Base-by-base conservation (phyloP, 73 alveolate species). In the Paramecium octaurelia region DNA sequence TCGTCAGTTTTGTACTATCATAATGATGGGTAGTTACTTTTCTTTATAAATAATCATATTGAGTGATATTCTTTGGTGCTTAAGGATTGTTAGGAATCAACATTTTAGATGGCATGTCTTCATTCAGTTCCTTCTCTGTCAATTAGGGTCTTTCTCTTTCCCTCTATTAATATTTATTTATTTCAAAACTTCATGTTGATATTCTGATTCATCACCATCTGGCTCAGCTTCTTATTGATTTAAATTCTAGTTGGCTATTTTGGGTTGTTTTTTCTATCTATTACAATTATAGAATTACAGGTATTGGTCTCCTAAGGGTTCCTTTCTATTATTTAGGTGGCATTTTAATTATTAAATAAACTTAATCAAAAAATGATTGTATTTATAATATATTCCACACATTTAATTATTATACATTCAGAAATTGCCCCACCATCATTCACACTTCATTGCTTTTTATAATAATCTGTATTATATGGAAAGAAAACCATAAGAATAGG, bases 61-160 rank as follows among this genome's bases (percentile, higher is more conserved):
- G 86, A 60, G 98, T 93, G 36, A 93, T 85, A 70, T 96, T 96
- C 71, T 95, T 96, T 18, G 99, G 98, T 46, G 98, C 98, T 70
- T 93, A 93, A 23, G 99, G 99, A 86, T 96, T 96, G 69, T 92
- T 95, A 8, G 97, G 92, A 69, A 87, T 91, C 58, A 96, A 90
- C 83, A 96, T 71, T 85, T 96, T 95, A 59, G 94, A 71, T 18
- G 96, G 94, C 88, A 94, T 92, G 14, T 95, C 99, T 48, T 96
- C 98, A 85, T 93, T 96, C 24, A 93, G 42, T 42, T 93, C 96
- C 54, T 93, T 89, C 35, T 89, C 96, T 40, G 94, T 93, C 80
- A 88, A 88, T 69, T 88, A 43, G 0, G 69, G 69, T 42, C 70
- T 76, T 21, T 76, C 89, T 9, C 29, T 76, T 70, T 70, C 27